Base-by-base conservation (phyloP, 192 early-diverging fungal species). In the Podila verticillata region DNA sequence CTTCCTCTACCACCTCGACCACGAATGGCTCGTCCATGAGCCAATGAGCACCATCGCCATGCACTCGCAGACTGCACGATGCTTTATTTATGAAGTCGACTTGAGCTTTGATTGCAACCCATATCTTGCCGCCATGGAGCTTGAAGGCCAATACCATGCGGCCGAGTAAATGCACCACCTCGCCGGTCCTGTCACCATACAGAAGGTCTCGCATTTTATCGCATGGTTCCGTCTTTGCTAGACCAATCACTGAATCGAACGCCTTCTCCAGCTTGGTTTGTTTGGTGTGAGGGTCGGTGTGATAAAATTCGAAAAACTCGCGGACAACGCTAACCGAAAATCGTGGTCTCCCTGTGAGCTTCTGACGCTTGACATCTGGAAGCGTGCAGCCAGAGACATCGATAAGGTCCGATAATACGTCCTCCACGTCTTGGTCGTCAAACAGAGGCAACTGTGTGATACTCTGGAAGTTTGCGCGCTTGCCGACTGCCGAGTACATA, bases 121-220 rank as follows among this genome's bases (percentile, higher is more conserved):
- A 49, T 1, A 63, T 32, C 54, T 75, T 67, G 26, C 74, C 72
- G 22, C 36, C 60, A 31, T 75, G 61, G 32, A 82, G 58, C 5
- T 75, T 59, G 60, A 64, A 68, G 44, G 79, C 71, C 61, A 81
- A 28, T 36, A 81, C 66, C 79, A 73, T 69, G 26, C 70, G 51
- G 35, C 65, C 31, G 65, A 81, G 72, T 35, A 81, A 63, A 61
- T 24, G 79, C 0, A 12, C 61, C 10, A 39, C 36, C 0, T 48
- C 68, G 9, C 57, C 57, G 4, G 67, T 54, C 9, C 26, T 35
- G 44, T 77, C 61, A 9, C 17, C 19, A 0, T 69, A 31, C 2
- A 77, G 61, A 49, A 70, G 60, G 9, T 20, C 28, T 3, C 22
- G 60, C 31, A 75, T 26, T 7, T 28, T 54, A 35, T 1, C 5